These are phyloP conservation scores for Leptographium flavum DNA, from an alignment of 2,329 filamentous ascomycete species.

Conservation along the genomic window DNA sequence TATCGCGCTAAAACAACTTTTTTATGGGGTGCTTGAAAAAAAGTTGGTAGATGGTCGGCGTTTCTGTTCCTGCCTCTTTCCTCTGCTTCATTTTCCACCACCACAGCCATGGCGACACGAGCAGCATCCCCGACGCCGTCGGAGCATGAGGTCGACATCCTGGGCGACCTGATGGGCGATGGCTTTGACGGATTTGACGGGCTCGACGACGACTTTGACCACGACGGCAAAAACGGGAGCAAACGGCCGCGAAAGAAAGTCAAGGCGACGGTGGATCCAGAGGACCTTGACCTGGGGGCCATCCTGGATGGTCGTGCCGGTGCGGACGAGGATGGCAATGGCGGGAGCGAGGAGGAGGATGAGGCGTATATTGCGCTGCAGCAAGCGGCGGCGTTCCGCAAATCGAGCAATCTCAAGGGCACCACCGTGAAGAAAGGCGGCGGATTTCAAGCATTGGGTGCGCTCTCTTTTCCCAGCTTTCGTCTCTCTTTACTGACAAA, in stretches of 20 bases:
- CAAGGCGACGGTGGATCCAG: conserved; percentile 17
- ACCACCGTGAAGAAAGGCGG: conserved; percentile 87
- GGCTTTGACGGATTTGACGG: conserved; percentile 12
- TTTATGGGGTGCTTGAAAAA: neutral
- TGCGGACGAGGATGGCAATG: conserved; percentile 23
- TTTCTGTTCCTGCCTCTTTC: neutral
- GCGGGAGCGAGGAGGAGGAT: conserved; percentile 50
- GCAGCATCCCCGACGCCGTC: conserved; percentile 70
- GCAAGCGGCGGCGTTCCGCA: conserved; percentile 79
- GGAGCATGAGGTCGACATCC: conserved; percentile 85
- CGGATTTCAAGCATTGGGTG: conserved; percentile 90
- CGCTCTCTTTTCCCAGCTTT: neutral
- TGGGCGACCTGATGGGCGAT: conserved; percentile 57
- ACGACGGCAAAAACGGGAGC: conserved; percentile 16
- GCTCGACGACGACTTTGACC: conserved; percentile 31
- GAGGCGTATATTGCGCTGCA: conserved; percentile 82
- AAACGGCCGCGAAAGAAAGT: conserved; percentile 10
- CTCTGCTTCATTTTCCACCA: neutral
- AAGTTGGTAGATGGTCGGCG: neutral
- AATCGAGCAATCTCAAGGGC: conserved; percentile 67
- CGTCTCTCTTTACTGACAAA: neutral
- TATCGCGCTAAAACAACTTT: neutral
- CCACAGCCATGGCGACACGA: conserved; percentile 49
- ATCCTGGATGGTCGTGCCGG: conserved; percentile 43
- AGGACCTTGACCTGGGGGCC: conserved; percentile 43